These are phyloP conservation scores for Chalciporus sp. DNA, from an alignment of 1,284 basidiomycete genomes.

Conservation along the genomic window DNA sequence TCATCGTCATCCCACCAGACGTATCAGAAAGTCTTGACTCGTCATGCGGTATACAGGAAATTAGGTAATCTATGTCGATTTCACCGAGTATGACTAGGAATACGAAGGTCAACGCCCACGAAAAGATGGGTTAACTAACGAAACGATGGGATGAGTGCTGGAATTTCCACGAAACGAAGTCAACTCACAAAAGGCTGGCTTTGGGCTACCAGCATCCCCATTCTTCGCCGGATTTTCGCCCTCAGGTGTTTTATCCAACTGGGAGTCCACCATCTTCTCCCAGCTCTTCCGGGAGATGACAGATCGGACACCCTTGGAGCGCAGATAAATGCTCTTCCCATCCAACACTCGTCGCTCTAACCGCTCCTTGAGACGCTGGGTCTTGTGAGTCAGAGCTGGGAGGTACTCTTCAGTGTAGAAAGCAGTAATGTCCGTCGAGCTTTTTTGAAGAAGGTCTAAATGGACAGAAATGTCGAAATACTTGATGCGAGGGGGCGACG, in stretches of 20 bases:
- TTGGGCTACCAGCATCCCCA: not conserved
- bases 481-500: conserved; percentile 33
- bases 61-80: conserved; percentile 9
- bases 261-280: conserved; percentile 41
- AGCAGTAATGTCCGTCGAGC: conserved; percentile 49
- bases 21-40: not conserved
- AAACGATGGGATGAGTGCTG: conserved; percentile 1
- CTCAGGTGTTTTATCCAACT: not conserved
- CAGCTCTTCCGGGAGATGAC: conserved; percentile 38
- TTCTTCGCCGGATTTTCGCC: not conserved
- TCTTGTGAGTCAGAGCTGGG: conserved; percentile 50
- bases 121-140: conserved; percentile 31
- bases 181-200: conserved; percentile 27
- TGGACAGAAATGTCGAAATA: conserved; percentile 58
- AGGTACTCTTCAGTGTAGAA: conserved; percentile 44
- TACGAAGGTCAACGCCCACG: conserved; percentile 13
- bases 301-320: conserved; percentile 31
- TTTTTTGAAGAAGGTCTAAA: conserved; percentile 53
- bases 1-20: not conserved
- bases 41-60: not conserved
- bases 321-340: conserved; percentile 56
- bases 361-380: conserved; percentile 64
- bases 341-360: conserved; percentile 72
- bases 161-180: not conserved
- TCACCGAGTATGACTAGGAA: not conserved